phyloP scores from a whole-genome alignment of 73 alveolate species.

The Blepharisma stoltei region DNA sequence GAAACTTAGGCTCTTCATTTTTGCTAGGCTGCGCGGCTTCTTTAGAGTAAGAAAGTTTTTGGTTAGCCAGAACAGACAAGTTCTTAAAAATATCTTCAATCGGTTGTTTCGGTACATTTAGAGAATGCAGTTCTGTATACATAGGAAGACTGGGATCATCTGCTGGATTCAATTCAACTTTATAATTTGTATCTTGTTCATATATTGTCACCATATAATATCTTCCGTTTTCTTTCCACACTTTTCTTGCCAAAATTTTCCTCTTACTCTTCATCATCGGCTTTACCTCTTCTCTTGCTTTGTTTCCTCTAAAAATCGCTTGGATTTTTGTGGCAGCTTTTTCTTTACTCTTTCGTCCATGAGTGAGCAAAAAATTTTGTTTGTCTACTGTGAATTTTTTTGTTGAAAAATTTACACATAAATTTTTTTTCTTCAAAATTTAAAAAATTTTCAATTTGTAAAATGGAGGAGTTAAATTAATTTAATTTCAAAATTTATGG shows the following conservation, averaged over 20 bases:
- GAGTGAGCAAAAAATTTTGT: too few species aligned
- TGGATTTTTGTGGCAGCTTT: constrained; percentile 22
- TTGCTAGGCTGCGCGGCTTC: too few species aligned
- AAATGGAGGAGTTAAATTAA: too few species aligned
- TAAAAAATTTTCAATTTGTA: too few species aligned
- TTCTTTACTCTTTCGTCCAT: too few species aligned
- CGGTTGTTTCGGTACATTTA: background rate
- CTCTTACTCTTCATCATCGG: background rate
- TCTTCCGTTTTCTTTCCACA: background rate
- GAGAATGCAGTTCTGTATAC: background rate
- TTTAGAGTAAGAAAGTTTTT: too few species aligned
- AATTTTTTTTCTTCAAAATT: too few species aligned
- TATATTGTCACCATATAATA: background rate
- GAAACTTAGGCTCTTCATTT: too few species aligned
- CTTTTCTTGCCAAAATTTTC: constrained; percentile 10
- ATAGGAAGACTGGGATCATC: constrained; percentile 24
- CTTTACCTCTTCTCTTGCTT: constrained; percentile 7
- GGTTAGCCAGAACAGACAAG: background rate
- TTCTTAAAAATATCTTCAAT: background rate
- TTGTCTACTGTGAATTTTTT: too few species aligned
- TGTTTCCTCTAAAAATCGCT: constrained; percentile 11
- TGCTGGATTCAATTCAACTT: constrained; percentile 16
- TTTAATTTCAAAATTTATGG: too few species aligned
- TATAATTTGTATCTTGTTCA: background rate
- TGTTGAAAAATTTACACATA: too few species aligned